Conservation (phyloP, 306 rosid genomes). For the Trifolium dubium region DNA sequence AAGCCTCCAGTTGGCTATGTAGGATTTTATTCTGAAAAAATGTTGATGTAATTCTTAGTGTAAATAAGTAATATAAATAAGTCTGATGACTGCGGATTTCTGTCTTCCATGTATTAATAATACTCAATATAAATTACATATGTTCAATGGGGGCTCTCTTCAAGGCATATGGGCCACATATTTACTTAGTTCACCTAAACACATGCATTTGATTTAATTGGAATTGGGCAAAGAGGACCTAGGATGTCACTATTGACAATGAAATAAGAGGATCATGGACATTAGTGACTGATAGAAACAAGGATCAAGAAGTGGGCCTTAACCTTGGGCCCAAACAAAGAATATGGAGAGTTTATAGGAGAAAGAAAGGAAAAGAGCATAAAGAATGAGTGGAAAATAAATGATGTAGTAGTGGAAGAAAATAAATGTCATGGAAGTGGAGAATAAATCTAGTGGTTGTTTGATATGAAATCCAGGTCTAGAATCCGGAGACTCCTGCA, state of each 20-base stretch:
- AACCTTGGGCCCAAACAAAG: too few relatives aligned
- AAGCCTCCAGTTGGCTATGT: conserved; percentile 85
- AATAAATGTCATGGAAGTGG: too few relatives aligned
- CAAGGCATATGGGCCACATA: background rate
- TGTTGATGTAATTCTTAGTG: background rate
- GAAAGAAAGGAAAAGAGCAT: too few relatives aligned
- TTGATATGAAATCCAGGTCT: too few relatives aligned
- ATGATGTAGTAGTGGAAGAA: too few relatives aligned
- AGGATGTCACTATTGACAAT: background rate
- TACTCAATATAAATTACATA: conserved; percentile 8
- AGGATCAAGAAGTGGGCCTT: too few relatives aligned
- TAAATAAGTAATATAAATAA: conserved; percentile 12
- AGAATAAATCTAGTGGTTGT: too few relatives aligned
- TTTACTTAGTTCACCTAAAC: conserved; percentile 2
- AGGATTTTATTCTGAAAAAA: conserved; percentile 80
- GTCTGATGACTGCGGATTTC: background rate
- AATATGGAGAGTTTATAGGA: too few relatives aligned
- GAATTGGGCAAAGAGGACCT: background rate
- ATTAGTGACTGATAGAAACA: background rate
- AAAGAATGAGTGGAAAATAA: too few relatives aligned
- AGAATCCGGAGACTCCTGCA: too few relatives aligned
- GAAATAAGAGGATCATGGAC: background rate
- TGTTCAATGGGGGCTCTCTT: background rate
- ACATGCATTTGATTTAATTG: background rate
- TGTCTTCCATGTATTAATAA: conserved; percentile 2